Evolutionary conservation across 768 basidiomycete species (phyloP).

Genomic region (Rhodotorula kratochvilovae): DNA sequence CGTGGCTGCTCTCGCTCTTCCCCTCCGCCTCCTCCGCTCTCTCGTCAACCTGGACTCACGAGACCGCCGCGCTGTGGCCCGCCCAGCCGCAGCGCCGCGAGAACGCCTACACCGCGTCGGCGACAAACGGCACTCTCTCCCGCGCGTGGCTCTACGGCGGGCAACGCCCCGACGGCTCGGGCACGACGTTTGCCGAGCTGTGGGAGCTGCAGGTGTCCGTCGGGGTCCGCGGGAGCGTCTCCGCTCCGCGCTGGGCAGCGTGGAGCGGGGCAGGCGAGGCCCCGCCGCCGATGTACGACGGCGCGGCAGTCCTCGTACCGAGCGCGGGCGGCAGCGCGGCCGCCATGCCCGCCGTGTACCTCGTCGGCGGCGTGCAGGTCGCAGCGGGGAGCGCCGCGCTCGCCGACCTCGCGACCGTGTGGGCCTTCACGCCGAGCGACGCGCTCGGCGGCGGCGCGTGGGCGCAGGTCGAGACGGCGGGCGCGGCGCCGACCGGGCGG

Average conservation of each 20-base stretch:
- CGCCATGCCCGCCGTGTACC: conserved; percentile 10
- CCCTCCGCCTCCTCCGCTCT: neutral
- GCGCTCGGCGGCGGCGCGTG: conserved; percentile 10
- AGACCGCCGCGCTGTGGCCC: neutral
- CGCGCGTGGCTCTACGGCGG: conserved; percentile 35
- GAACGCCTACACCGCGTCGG: conserved; percentile 12
- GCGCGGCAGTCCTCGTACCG: conserved; percentile 28
- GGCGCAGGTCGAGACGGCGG: neutral
- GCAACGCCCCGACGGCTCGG: conserved; percentile 11
- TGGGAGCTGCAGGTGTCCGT: conserved; percentile 21
- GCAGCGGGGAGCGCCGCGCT: neutral
- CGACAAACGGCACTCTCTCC: conserved; percentile 21
- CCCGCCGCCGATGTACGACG: conserved; percentile 29
- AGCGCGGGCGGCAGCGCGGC: neutral
- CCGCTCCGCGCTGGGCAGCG: neutral
- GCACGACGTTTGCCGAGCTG: conserved; percentile 16
- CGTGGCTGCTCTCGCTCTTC: conserved; percentile 11
- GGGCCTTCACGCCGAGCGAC: conserved; percentile 11
- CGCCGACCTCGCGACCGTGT: conserved; percentile 1
- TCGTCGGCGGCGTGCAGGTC: conserved; percentile 26
- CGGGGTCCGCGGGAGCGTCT: neutral
- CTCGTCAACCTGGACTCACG: conserved; percentile 6
- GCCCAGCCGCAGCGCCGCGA: conserved; percentile 21
- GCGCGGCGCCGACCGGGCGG: neutral
- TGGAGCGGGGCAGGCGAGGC: neutral